Percentiles rank a stretch among this genome's conserved stretches.
Conservation (phyloP, 371 early-diverging fungal species). For the Caulochytrium protostelioides region DNA sequence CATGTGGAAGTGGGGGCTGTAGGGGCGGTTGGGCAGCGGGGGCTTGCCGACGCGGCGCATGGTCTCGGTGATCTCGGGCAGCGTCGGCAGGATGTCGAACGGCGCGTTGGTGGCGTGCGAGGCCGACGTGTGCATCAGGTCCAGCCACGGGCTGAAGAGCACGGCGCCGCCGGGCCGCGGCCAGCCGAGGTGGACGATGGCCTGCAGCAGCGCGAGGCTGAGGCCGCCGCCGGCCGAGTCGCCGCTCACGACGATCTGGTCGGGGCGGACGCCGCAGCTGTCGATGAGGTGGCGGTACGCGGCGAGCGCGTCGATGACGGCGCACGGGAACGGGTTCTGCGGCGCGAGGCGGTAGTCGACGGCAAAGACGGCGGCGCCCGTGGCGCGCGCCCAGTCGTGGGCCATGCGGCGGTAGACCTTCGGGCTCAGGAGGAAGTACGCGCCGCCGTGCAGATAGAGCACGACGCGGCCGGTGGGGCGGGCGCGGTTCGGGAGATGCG, state of each 20-base stretch:
- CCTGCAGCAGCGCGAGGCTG: conserved; percentile 15
- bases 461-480: conserved; percentile 7
- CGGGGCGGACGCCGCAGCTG: conserved; percentile 3
- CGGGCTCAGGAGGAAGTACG: conserved; percentile 26
- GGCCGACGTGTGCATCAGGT: conserved; percentile 18
- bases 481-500: no score
- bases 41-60: conserved; percentile 9
- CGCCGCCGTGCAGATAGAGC: conserved; percentile 53
- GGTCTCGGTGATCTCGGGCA: neutral
- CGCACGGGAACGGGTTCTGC: conserved; percentile 19
- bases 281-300: conserved; percentile 13
- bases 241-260: conserved; percentile 26
- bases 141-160: conserved; percentile 16
- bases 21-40: conserved; percentile 9
- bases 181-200: conserved; percentile 6
- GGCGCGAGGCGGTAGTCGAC: conserved; percentile 20
- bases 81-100: conserved; percentile 5
- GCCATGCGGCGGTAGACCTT: conserved; percentile 15
- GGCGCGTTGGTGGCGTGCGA: conserved; percentile 6
- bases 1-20: conserved; percentile 16
- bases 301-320: conserved; percentile 18
- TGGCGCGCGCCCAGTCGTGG: conserved; percentile 8
- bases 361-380: conserved; percentile 19
- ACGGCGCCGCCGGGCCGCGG: conserved; percentile 9
- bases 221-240: conserved; percentile 42